Evolutionary conservation across 768 basidiomycete species (phyloP).

Genomic region (Leccinum variicolor): DNA sequence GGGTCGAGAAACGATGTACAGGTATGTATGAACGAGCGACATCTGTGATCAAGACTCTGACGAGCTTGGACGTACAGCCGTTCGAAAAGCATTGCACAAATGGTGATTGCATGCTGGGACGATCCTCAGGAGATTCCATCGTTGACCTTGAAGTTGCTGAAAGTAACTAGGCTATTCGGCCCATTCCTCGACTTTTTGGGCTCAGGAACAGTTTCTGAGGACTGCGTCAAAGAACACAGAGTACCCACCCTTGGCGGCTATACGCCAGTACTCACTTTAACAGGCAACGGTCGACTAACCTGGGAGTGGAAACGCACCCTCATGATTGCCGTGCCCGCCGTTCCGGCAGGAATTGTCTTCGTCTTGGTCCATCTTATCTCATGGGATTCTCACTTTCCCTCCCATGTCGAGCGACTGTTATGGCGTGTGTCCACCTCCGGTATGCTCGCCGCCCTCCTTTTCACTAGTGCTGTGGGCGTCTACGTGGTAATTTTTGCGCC

Average conservation of each 20-base stretch:
- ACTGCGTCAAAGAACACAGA: neutral
- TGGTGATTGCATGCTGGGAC: neutral
- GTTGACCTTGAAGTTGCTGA: neutral
- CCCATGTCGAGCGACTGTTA: neutral
- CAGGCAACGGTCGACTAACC: neutral
- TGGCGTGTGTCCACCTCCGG: neutral
- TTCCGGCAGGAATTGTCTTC: neutral
- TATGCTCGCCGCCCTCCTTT: neutral
- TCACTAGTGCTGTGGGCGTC: neutral
- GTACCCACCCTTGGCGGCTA: neutral
- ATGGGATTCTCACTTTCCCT: neutral
- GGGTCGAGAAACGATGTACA: neutral
- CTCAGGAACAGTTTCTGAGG: neutral
- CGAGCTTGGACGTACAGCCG: neutral
- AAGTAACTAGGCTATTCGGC: no score
- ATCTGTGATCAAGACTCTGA: no score
- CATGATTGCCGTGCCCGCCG: neutral
- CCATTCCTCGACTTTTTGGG: neutral
- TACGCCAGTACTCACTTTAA: neutral
- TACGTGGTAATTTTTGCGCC: neutral
- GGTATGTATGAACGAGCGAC: neutral
- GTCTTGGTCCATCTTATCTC: neutral
- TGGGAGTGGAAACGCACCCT: neutral
- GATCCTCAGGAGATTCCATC: neutral
- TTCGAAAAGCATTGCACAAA: neutral